Evolutionary conservation across 371 early-diverging fungal species (phyloP).

Genomic region (Catenaria anguillulae): DNA sequence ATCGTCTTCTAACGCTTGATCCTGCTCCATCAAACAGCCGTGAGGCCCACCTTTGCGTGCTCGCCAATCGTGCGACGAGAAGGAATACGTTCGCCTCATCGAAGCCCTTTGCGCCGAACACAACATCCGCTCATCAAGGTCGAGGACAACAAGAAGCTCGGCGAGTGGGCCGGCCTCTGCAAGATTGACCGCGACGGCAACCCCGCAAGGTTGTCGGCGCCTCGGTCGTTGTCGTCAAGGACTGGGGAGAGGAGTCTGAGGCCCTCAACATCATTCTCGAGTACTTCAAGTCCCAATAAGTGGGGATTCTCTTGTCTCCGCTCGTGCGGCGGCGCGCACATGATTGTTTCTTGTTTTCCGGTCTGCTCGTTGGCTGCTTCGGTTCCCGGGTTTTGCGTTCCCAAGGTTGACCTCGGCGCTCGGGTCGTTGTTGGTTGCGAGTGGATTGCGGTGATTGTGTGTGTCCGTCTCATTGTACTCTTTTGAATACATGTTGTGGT

Average conservation of each 20-base stretch:
- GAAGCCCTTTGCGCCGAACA: conserved; percentile 97
- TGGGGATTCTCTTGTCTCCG: too few relatives aligned
- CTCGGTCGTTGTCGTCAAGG: conserved; percentile 86
- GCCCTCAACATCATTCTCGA: conserved; percentile 92
- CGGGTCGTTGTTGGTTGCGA: too few relatives aligned
- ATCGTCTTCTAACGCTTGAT: too few relatives aligned
- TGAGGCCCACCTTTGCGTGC: conserved; percentile 90
- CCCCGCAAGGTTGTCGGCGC: conserved; percentile 94
- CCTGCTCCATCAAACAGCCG: too few relatives aligned
- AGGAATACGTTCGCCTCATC: conserved; percentile 87
- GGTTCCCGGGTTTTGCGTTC: too few relatives aligned
- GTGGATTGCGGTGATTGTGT: too few relatives aligned
- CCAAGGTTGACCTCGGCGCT: too few relatives aligned
- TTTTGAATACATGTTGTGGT: too few relatives aligned
- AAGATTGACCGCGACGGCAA: conserved; percentile 98
- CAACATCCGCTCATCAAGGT: conserved; percentile 97
- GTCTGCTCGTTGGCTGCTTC: too few relatives aligned
- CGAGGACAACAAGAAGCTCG: conserved; percentile 93
- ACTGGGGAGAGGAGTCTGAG: conserved; percentile 96
- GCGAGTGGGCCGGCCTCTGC: conserved; percentile 98
- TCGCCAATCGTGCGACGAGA: conserved; percentile 90
- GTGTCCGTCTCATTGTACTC: too few relatives aligned
- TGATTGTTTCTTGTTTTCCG: too few relatives aligned
- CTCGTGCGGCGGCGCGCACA: too few relatives aligned
- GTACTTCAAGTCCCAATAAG: conserved; percentile 15